A percentile compares a stretch with the other conserved stretches of the same genome.
Conservation (phyloP, 169 alveolate genomes). For the Toxoplasma gondii region DNA sequence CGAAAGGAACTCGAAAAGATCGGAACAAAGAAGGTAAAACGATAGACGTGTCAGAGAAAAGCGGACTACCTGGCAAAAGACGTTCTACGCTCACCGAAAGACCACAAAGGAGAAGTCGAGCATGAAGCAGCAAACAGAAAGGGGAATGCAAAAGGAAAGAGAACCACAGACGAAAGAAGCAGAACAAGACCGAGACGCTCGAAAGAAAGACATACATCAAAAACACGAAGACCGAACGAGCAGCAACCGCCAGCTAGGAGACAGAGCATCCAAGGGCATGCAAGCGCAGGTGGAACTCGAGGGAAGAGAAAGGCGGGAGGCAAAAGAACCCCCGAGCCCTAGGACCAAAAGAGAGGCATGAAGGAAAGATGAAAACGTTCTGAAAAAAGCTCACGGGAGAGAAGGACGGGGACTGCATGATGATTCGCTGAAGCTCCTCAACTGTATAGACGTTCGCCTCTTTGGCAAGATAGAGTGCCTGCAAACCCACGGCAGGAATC, state of each 20-base stretch:
- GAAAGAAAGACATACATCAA: not conserved
- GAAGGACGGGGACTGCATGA: slow-evolving; percentile 83
- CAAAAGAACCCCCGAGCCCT: too few species aligned
- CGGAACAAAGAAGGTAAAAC: too few species aligned
- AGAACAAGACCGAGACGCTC: not conserved
- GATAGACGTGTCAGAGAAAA: too few species aligned
- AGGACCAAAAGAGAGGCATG: too few species aligned
- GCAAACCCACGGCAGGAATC: not conserved
- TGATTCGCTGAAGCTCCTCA: slow-evolving; percentile 79
- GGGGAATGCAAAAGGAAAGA: too few species aligned
- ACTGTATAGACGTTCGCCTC: slow-evolving; percentile 86
- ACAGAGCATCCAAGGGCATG: not conserved
- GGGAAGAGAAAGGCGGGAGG: not conserved
- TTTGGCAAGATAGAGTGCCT: slow-evolving; percentile 86
- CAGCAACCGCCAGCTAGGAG: not conserved
- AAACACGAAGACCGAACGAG: not conserved
- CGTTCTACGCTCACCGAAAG: too few species aligned
- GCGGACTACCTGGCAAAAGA: too few species aligned
- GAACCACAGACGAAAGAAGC: too few species aligned
- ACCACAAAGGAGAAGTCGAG: too few species aligned
- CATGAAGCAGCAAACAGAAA: too few species aligned
- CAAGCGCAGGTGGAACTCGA: not conserved
- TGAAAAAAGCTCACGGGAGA: slow-evolving; percentile 72
- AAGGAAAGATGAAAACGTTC: not conserved
- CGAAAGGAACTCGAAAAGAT: too few species aligned